phyloP scores from a whole-genome alignment of 2,329 filamentous ascomycete species.

The Dendrostoma leiphaemia region DNA sequence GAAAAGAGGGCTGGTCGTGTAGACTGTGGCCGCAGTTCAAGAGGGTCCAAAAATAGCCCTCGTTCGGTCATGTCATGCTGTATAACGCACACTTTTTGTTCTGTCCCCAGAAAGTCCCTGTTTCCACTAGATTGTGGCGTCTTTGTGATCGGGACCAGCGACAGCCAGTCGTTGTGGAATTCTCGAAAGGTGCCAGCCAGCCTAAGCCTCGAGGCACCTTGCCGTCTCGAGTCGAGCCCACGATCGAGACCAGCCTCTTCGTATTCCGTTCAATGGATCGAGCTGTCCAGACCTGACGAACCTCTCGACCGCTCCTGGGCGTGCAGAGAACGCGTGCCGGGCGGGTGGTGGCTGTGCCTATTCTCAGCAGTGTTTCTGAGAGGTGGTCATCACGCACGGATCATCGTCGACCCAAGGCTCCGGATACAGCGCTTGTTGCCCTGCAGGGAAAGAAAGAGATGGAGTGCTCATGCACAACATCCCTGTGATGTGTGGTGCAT shows the following conservation, averaged over 20 bases:
- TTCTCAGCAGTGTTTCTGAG: neutral
- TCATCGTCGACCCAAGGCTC: slow-evolving; percentile 5
- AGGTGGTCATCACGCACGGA: neutral
- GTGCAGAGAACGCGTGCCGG: neutral
- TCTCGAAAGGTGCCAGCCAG: neutral
- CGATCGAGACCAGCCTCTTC: neutral
- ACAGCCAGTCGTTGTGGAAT: slow-evolving; percentile 7
- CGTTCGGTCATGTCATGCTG: neutral
- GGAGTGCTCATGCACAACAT: slow-evolving; percentile 4
- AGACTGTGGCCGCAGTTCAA: neutral
- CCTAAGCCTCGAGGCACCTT: slow-evolving; percentile 2
- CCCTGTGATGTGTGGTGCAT: slow-evolving; percentile 2
- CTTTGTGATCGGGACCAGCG: slow-evolving; percentile 4
- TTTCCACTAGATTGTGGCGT: slow-evolving; percentile 17
- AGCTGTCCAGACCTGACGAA: neutral
- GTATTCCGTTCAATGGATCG: neutral
- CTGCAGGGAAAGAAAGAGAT: neutral
- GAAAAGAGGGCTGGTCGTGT: neutral
- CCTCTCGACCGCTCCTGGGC: neutral
- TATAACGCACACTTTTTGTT: neutral
- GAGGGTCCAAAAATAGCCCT: slow-evolving; percentile 8
- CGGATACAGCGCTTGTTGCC: neutral
- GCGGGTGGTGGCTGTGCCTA: neutral
- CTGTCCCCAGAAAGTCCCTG: neutral
- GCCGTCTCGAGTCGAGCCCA: slow-evolving; percentile 8